Percentiles rank a stretch among this genome's conserved stretches.
Conservation (phyloP, 2,329 filamentous ascomycete species). For the Alternaria sp. region DNA sequence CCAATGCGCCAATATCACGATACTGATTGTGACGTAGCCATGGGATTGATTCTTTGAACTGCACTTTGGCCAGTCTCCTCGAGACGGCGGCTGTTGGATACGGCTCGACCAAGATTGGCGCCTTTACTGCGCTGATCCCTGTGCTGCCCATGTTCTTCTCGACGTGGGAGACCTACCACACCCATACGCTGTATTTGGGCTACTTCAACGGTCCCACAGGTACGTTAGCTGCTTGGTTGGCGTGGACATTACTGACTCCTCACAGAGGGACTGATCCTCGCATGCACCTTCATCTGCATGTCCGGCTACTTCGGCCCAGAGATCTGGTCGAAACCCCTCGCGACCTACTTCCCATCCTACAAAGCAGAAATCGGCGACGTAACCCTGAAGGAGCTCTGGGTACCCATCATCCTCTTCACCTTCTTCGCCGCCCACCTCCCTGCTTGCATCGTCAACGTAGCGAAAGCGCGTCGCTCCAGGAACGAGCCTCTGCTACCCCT, state of each 20-base stretch:
- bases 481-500: constrained; percentile 79
- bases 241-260: constrained; percentile 16
- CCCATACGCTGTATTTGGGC: constrained; percentile 93
- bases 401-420: constrained; percentile 60
- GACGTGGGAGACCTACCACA: constrained; percentile 99
- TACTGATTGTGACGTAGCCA: constrained; percentile 61
- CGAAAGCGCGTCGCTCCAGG: constrained; percentile 73
- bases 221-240: constrained; percentile 23
- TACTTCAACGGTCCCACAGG: constrained; percentile 93
- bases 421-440: constrained; percentile 73
- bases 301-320: constrained; percentile 87
- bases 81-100: constrained; percentile 94
- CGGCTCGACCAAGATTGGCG: constrained; percentile 80
- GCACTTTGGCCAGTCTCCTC: constrained; percentile 87
- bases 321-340: constrained; percentile 81
- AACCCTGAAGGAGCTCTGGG: constrained; percentile 88
- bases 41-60: constrained; percentile 97
- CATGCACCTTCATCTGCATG: constrained; percentile 81
- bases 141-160: constrained; percentile 99
- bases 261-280: constrained; percentile 84
- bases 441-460: constrained; percentile 87
- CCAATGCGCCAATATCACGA: constrained; percentile 28
- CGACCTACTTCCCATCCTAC: constrained; percentile 55
- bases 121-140: constrained; percentile 89
- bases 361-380: constrained; percentile 68